Evolutionary conservation across 108 stramenopile genomes (phyloP), one percentile per base, ranked within the genome.

Genomic region (Skeletonema tropicum): DNA sequence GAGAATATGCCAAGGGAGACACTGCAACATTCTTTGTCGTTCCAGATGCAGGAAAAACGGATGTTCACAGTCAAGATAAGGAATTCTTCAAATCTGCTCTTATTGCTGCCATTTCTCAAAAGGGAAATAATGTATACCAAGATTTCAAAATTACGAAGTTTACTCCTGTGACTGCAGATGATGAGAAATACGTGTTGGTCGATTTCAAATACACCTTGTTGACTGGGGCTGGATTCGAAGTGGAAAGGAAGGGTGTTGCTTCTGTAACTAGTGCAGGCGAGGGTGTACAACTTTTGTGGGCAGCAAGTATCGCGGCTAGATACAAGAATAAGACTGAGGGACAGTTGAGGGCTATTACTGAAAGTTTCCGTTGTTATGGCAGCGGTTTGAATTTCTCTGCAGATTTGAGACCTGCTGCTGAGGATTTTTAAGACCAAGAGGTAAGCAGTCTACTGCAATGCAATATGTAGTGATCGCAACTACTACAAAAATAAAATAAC

Each of bases 1-100:
- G 97, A 2, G 94, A 98, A 77, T 98, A 98, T 79, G 92, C 87
- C 45, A 97, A 96, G 87, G 97, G 96, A n/a, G 97, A 98, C 79
- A 96, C 96, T 17, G 97, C 97, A 9, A 94, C 96, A 31, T 84
- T 97, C 66, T 97, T 86, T 63, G 83, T 94, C 29, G 86, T 91
- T 71, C 73, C 77, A 25, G 85, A 87, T 29, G 74, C 63, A 38
- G 88, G 88, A 25, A 86, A 89, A 25, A 88, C 91, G 8, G 82
- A 87, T 69, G 90, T 94, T 82, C 85, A 74, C 25, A 69, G 73
- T 5, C 81, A 86, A 39, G 77, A 78, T 35, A 92, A 92, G 71
- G 68, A 68, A 41, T 86, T 93, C 64, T 94, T 86, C 68, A 84
- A 89, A 79, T 79, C 85, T 41, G 87, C 88, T 2, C 29, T 94